Evolutionary conservation across 306 rosid genomes (phyloP).

Genomic region (Abrus precatorius): DNA sequence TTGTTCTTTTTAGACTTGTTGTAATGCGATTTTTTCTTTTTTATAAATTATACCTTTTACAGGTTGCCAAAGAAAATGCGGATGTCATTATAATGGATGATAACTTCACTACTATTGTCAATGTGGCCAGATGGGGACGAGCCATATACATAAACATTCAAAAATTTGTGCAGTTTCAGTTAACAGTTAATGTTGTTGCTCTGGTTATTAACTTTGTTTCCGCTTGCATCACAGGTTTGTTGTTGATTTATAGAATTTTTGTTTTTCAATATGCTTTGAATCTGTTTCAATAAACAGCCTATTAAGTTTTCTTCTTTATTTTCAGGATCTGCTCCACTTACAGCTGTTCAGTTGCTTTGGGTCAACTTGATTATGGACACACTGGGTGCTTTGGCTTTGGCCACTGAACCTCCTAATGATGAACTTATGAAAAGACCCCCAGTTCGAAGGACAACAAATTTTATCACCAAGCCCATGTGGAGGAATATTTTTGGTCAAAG

Average conservation of each 20-base stretch:
- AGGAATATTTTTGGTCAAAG: conserved; percentile 93
- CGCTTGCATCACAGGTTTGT: conserved; percentile 88
- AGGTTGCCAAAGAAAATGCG: conserved; percentile 97
- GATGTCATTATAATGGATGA: conserved; percentile 95
- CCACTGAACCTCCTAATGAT: conserved; percentile 92
- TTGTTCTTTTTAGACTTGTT: conserved; percentile 26
- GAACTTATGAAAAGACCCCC: conserved; percentile 86
- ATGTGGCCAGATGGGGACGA: conserved; percentile 94
- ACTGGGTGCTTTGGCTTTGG: conserved; percentile 95
- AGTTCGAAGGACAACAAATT: conserved; percentile 68
- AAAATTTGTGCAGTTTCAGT: conserved; percentile 96
- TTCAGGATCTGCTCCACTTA: conserved; percentile 94
- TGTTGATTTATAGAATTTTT: conserved; percentile 39
- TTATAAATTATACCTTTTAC: conserved; percentile 43
- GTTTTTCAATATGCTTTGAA: conserved; percentile 14
- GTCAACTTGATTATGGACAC: conserved; percentile 98
- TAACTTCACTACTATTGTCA: conserved; percentile 82
- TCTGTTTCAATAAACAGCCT: conserved; percentile 36
- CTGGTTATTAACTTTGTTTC: conserved; percentile 80
- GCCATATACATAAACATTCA: conserved; percentile 93
- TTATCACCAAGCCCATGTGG: conserved; percentile 93
- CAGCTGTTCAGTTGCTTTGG: conserved; percentile 96
- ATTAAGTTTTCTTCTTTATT: conserved; percentile 36
- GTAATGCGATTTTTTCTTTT: neutral
- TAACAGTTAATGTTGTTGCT: conserved; percentile 92